Evolutionary conservation across 768 basidiomycete species (phyloP), one percentile per base, ranked within the genome.

Genomic region (Trametes punicea): DNA sequence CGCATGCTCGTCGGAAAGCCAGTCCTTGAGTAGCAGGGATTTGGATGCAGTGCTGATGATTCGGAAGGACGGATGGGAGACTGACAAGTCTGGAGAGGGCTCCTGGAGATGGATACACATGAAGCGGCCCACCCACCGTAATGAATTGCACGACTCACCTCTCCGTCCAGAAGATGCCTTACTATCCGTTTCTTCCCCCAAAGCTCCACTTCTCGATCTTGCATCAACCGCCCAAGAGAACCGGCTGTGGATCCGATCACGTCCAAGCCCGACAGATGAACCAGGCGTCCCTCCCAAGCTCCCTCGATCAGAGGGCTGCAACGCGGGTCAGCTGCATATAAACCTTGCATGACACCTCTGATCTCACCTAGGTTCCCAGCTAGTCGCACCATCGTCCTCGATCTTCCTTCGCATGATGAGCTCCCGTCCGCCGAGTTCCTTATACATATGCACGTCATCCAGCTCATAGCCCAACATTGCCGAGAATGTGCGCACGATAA

Each of bases 201-300:
- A 2, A 87, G 71, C 62, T 87, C 85, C 3, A 71, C 71, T 64
- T 87, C 85, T 23, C 84, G 69, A 62, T 86, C 84, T 64, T 85
- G 83, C 6, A 80, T 67, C 10, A 86, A 62, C 8, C 85, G 70
- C 15, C 84, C 77, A 9, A 87, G 64, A 1, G 84, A 82, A 4
- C 84, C 84, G 10, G 82, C 84, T 6, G 84, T 86, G 0, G 82
- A 71, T 1, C 84, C 84, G 31, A 86, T 77, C n/a, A 82, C 81
- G 65, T 87, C 85, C 25, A 85, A 64, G 1, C 83, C 81, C 2
- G 80, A 75, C 0, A 87, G 73, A 64, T 85, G 84, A 2, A 85
- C 70, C 23, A 87, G 67, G 23, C 76, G 70, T 0, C 84, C 85
- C 34, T 71, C 69, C 80, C 78, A 83, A 5, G 77, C 81, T 18